phyloP scores from a whole-genome alignment of 257 asterid species.

The Ballota nigra region DNA sequence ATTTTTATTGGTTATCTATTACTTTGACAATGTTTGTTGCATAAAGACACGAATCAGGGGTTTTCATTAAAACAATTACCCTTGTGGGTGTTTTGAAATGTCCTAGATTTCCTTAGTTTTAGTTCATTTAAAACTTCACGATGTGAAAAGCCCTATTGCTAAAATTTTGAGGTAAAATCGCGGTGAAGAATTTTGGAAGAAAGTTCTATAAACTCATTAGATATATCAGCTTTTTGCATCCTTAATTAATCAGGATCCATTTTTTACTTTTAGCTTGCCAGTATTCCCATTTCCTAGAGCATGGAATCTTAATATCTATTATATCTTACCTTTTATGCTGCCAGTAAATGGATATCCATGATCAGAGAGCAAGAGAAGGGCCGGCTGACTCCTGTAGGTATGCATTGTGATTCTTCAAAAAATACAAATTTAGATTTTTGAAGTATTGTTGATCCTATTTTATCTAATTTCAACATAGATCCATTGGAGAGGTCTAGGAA shows the following conservation, averaged over 20 bases:
- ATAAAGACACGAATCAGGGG: neutral
- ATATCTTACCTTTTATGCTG: slow-evolving; percentile 30
- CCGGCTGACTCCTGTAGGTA: slow-evolving; percentile 86
- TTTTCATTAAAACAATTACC: slow-evolving; percentile 5
- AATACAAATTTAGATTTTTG: slow-evolving; percentile 13
- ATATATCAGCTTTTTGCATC: neutral
- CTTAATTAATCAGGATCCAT: neutral
- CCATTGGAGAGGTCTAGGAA: too few species aligned
- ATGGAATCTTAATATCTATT: slow-evolving; percentile 7
- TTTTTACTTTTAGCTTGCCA: neutral
- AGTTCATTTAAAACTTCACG: slow-evolving; percentile 12
- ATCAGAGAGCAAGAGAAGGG: slow-evolving; percentile 91
- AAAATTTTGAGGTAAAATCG: neutral
- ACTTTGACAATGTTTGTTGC: neutral
- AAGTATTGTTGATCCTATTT: too few species aligned
- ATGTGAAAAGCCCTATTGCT: slow-evolving; percentile 3
- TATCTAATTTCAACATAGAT: too few species aligned
- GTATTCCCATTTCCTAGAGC: neutral
- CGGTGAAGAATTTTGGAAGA: slow-evolving; percentile 5
- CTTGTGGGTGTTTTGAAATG: neutral
- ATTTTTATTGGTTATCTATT: neutral
- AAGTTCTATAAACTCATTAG: neutral
- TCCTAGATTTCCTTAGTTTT: too few species aligned
- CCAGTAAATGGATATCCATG: slow-evolving; percentile 94
- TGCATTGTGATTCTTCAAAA: slow-evolving; percentile 18